Base-by-base conservation (phyloP, 2,329 filamentous ascomycete species). In the Apiospora hydei region DNA sequence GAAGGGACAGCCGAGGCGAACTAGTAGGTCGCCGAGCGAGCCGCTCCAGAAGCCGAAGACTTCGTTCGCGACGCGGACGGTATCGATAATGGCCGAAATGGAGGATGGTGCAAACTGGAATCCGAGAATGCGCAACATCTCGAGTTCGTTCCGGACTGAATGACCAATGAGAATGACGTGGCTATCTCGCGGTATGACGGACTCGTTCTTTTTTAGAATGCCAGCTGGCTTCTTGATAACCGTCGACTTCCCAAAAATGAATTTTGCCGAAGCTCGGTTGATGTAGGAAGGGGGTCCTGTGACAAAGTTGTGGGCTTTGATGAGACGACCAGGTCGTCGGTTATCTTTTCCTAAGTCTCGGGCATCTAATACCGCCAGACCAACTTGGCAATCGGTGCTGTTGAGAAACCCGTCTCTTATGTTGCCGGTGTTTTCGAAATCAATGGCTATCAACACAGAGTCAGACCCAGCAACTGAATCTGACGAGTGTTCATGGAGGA, bases 401-500 rank as follows among this genome's bases (percentile, higher is more conserved):
- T 6, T 47, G 46, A 47, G 46, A 47, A 47, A 47, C 6, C 46
- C 46, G 6, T 47, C 18, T 47, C 46, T 21, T 10, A 47, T 47
- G 49, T 30, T 30, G 49, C 49, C 49, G 24, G 49, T 53, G 49
- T 30, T 53, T 53, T 53, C 49, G n/a, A 53, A 53, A 53, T 26
- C 24, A 26, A 53, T 53, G 24, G 49, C 24, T 16, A 53, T 14
- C 49, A 53, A 53, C 49, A 16, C 49, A 16, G 49, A 26, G 49
- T 53, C 46, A n/a, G 46, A n/a, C 6, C 18, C 6, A 47, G 46
- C 46, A 47, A 8, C 2, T n/a, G 46, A 47, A 47, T 21, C 49
- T 26, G 49, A 16, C 49, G 16, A 53, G 10, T 53, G 49, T 30
- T 24, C 24, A 26, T 53, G 14, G 24, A 53, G 24, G 10, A 53